Conservation (phyloP, 441 rosid species). For the Mallotus japonicus region DNA sequence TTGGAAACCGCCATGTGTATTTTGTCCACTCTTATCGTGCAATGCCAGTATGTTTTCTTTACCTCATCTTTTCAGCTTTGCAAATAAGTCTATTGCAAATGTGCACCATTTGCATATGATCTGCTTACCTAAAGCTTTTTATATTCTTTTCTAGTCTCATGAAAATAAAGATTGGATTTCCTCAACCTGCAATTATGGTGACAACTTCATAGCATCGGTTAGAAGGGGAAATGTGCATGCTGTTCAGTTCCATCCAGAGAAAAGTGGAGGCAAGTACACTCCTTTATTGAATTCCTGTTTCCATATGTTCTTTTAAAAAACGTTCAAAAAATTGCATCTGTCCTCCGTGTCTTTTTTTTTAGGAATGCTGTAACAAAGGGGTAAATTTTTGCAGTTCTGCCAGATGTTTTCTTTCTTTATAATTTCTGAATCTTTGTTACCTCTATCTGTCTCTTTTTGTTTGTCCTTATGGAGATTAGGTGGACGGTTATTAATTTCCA, state of each 20-base stretch:
- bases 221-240: constrained; percentile 97
- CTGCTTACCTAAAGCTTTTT: constrained; percentile 13
- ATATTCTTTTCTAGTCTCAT: constrained; percentile 46
- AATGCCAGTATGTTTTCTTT: constrained; percentile 54
- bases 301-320: neutral
- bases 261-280: constrained; percentile 78
- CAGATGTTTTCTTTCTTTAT: neutral
- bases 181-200: constrained; percentile 81
- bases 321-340: neutral
- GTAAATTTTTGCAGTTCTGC: neutral
- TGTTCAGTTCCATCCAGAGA: constrained; percentile 97
- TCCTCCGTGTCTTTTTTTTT: neutral
- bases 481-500: neutral
- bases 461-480: constrained; percentile 1
- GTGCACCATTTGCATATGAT: neutral
- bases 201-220: constrained; percentile 75
- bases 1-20: constrained; percentile 80
- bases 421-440: neutral
- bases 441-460: neutral
- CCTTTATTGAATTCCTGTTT: neutral
- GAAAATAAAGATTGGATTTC: constrained; percentile 91
- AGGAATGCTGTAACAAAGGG: neutral
- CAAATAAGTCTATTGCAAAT: neutral
- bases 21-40: constrained; percentile 98
- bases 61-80: constrained; percentile 2